A percentile compares a stretch with the other conserved stretches of the same genome.
Evolutionary conservation across 2,329 filamentous ascomycete species (phyloP).

Genomic region (Fusarium sp.): DNA sequence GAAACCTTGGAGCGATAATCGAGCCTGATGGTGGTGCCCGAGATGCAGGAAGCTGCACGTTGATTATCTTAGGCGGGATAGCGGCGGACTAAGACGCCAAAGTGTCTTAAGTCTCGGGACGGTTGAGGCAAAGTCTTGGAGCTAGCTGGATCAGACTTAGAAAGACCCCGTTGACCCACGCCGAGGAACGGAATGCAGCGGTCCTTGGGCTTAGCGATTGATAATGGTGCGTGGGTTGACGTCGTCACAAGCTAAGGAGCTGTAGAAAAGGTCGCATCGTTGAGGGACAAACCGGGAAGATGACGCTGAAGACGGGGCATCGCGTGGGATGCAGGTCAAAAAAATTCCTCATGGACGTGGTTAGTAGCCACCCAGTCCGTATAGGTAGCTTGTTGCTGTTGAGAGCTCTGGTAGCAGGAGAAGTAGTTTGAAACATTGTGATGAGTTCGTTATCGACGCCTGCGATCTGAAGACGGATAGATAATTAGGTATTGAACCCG

Average conservation of each 20-base stretch:
- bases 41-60: conserved; percentile 48
- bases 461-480: not conserved
- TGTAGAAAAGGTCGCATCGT: conserved; percentile 28
- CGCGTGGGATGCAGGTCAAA: conserved; percentile 21
- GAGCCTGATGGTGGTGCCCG: conserved; percentile 38
- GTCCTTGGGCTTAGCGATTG: conserved; percentile 31
- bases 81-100: conserved; percentile 29
- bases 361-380: not conserved
- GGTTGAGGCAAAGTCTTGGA: conserved; percentile 21
- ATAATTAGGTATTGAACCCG: too few relatives aligned
- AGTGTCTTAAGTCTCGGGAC: conserved; percentile 33
- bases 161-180: conserved; percentile 40
- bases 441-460: too few relatives aligned
- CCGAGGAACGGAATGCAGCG: conserved; percentile 44
- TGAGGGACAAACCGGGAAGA: conserved; percentile 46
- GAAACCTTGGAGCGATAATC: conserved; percentile 30
- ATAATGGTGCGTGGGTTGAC: conserved; percentile 38
- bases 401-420: not conserved
- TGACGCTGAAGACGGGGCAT: conserved; percentile 29
- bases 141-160: conserved; percentile 47
- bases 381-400: not conserved
- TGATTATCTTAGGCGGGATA: conserved; percentile 49
- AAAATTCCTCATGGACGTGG: conserved; percentile 35
- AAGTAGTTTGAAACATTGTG: not conserved
- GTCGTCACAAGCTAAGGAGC: conserved; percentile 29